Evolutionary conservation across 2,329 filamentous ascomycete genomes (phyloP).

Genomic region (Coniella lustricola): DNA sequence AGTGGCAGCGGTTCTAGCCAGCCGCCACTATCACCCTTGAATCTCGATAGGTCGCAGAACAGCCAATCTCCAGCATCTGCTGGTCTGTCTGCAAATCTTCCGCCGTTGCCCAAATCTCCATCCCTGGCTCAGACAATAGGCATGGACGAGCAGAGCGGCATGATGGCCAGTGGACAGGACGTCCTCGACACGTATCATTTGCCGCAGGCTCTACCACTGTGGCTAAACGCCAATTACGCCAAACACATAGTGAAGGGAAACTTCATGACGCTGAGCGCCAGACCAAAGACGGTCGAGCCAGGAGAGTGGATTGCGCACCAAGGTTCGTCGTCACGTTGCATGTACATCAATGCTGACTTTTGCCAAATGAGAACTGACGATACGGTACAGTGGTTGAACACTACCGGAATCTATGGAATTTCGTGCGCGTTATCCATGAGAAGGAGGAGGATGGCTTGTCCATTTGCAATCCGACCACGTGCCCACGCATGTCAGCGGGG

Average conservation of each 20-base stretch:
- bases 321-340: conserved; percentile 46
- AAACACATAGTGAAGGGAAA: conserved; percentile 94
- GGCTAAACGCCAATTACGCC: conserved; percentile 68
- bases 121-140: conserved; percentile 61
- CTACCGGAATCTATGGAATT: conserved; percentile 80
- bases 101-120: conserved; percentile 56
- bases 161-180: conserved; percentile 43
- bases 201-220: conserved; percentile 61
- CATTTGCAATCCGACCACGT: conserved; percentile 77
- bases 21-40: conserved; percentile 14
- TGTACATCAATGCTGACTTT: conserved; percentile 13
- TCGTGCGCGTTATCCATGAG: conserved; percentile 82
- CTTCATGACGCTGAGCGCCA: conserved; percentile 90
- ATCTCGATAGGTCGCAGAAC: conserved; percentile 34
- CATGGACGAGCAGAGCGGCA: conserved; percentile 53
- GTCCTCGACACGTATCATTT: conserved; percentile 55
- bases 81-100: conserved; percentile 50
- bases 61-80: conserved; percentile 39
- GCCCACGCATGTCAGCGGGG: conserved; percentile 91
- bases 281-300: conserved; percentile 86
- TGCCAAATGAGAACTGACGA: too few species aligned
- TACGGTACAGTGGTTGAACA: conserved; percentile 97
- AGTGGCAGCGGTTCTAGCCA: conserved; percentile 41
- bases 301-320: conserved; percentile 96
- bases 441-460: conserved; percentile 69